A percentile compares a stretch with the other conserved stretches of the same genome.
These are phyloP conservation scores for Pseudogymnoascus sp. DNA, from an alignment of 2,329 filamentous ascomycete species.

Conservation along the genomic window DNA sequence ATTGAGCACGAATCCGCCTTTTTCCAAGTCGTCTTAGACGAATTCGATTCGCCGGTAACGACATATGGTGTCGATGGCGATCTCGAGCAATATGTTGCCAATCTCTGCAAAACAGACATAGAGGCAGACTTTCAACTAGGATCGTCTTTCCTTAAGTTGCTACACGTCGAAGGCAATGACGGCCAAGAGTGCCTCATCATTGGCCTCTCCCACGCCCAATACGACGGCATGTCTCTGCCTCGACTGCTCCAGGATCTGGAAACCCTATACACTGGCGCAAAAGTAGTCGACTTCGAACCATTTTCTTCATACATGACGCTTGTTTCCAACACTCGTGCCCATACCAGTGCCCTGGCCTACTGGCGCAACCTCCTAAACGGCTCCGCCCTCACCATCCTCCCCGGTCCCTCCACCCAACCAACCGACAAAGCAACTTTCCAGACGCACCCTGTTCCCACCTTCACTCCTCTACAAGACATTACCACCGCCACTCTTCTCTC, in stretches of 20 bases:
- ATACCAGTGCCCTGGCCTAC: conserved; percentile 25
- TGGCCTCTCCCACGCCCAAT: conserved; percentile 48
- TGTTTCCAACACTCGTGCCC: not conserved
- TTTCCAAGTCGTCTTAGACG: conserved; percentile 30
- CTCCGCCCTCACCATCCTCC: conserved; percentile 27
- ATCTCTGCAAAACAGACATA: conserved; percentile 30
- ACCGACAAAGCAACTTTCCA: conserved; percentile 28
- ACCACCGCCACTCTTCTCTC: conserved; percentile 37
- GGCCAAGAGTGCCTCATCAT: conserved; percentile 32
- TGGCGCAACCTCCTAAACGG: conserved; percentile 37
- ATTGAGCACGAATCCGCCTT: conserved; percentile 29
- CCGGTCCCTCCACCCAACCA: conserved; percentile 11
- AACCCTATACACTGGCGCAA: conserved; percentile 29
- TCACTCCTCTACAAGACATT: conserved; percentile 29
- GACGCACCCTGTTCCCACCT: conserved; percentile 22
- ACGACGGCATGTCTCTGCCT: conserved; percentile 56
- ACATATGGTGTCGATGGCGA: conserved; percentile 23
- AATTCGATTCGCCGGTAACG: conserved; percentile 28
- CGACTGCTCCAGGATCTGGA: conserved; percentile 18
- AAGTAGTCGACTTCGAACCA: conserved; percentile 27
- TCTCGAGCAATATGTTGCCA: conserved; percentile 27
- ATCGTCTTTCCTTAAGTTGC: conserved; percentile 31
- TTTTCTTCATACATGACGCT: conserved; percentile 35
- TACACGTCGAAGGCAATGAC: conserved; percentile 19
- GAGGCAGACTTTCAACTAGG: conserved; percentile 32